Evolutionary conservation across 2,329 filamentous ascomycete genomes (phyloP), one percentile per base, ranked within the genome.

Genomic region (Paecilomyces sp.): DNA sequence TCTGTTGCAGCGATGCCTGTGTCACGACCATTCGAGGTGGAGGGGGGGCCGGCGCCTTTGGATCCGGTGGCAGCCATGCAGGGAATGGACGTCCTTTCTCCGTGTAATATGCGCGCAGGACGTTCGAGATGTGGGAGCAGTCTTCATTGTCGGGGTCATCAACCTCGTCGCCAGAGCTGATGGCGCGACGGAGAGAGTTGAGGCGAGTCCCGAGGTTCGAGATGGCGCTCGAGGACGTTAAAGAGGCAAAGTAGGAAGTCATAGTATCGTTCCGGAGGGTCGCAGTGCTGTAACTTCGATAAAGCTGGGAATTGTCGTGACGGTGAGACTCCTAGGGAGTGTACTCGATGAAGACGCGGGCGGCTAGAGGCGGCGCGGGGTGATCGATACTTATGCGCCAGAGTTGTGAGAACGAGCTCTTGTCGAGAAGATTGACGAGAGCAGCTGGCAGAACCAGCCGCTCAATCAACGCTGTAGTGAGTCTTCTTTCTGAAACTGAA

Each of bases 81-180:
- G 94, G 94, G 63, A 92, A 89, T 1, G 86, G 82, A 24, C 88
- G 87, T 66, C 88, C 90, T 71, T 95, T 94, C 74, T 97, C 92
- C 57, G 81, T 85, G 81, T 99, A 97, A 82, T 97, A 96, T 67
- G 87, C 88, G 68, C 94, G 89, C 28, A 99, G 85, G 36, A 96
- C 92, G 68, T 94, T 90, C 77, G 91, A 95, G 70, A 97, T 89
- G 79, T 97, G 92, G 2, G 92, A 95, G 78, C 96, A 91, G 78
- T 97, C 92, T 76, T 95, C 78, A 62, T 78, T 73, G 50, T 79
- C 77, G 1, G 77, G 75, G 65, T 77, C 75, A 63, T 77, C 75
- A 41, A 66, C 69, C 62, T 77, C 75, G 59, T 77, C 74, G 61
- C 74, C 72, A 11, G 73, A 68, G 30, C 72, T 73, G 64, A 77